Conservation (phyloP, 1,284 basidiomycete species). For the Phylloporus sp. region DNA sequence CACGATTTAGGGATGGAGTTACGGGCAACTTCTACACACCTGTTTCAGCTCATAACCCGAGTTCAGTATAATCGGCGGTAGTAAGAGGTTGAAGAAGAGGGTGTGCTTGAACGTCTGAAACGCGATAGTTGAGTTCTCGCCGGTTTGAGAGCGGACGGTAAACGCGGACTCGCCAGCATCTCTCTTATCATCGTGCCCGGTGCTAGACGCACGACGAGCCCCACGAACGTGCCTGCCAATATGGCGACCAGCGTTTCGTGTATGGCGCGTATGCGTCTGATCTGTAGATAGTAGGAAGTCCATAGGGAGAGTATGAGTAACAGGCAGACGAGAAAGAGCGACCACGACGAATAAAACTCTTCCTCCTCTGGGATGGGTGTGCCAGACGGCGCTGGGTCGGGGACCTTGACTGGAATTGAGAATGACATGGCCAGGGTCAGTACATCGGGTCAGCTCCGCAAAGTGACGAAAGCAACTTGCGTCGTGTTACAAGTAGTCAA, state of each 20-base stretch:
- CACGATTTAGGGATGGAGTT: no score
- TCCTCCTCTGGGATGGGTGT: constrained; percentile 69
- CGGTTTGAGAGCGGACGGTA: no score
- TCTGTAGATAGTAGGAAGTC: constrained; percentile 98
- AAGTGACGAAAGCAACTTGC: background rate
- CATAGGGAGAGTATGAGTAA: constrained; percentile 94
- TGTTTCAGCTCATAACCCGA: constrained; percentile 98
- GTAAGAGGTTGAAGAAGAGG: constrained; percentile 95
- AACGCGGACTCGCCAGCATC: constrained; percentile 84
- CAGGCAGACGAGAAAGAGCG: constrained; percentile 91
- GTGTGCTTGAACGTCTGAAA: constrained; percentile 93
- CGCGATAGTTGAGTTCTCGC: constrained; percentile 9
- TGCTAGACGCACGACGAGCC: constrained; percentile 86
- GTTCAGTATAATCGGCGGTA: constrained; percentile 98
- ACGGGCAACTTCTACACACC: constrained; percentile 46
- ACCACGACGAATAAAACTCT: constrained; percentile 94
- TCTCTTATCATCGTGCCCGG: constrained; percentile 95
- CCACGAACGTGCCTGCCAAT: constrained; percentile 96
- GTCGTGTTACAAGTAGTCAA: background rate
- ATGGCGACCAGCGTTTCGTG: constrained; percentile 98
- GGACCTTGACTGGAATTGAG: constrained; percentile 25
- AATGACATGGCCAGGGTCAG: constrained; percentile 31
- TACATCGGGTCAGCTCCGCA: constrained; percentile 12
- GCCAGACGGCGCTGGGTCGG: constrained; percentile 26
- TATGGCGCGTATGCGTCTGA: constrained; percentile 93